Conservation (phyloP, 345 rosid genomes). For the Abelmoschus esculentus region DNA sequence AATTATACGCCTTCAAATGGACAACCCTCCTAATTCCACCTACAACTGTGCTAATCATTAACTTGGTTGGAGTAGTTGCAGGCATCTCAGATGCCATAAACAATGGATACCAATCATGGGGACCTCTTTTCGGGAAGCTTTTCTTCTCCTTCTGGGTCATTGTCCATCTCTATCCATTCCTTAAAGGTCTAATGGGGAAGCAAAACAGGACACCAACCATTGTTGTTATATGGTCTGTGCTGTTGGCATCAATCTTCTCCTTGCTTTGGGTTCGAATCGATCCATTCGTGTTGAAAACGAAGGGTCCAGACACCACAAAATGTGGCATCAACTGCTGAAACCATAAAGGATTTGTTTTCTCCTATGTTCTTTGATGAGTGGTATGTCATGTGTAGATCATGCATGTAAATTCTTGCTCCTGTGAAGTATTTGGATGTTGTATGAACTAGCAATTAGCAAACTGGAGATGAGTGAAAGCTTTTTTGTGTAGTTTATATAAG, state of each 20-base stretch:
- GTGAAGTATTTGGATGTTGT: slow-evolving; percentile 4
- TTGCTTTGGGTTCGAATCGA: slow-evolving; percentile 92
- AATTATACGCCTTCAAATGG: slow-evolving; percentile 91
- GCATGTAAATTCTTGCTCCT: slow-evolving; percentile 21
- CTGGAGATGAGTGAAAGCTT: slow-evolving; percentile 16
- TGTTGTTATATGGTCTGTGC: slow-evolving; percentile 92
- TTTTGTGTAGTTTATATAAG: slow-evolving; percentile 22
- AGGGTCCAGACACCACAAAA: slow-evolving; percentile 74
- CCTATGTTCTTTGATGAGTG: slow-evolving; percentile 15
- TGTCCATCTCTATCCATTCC: slow-evolving; percentile 94
- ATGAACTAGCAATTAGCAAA: slow-evolving; percentile 21
- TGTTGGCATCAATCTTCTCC: slow-evolving; percentile 91
- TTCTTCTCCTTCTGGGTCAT: slow-evolving; percentile 96
- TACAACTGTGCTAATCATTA: slow-evolving; percentile 78
- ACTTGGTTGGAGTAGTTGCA: slow-evolving; percentile 90
- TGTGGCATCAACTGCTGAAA: slow-evolving; percentile 90
- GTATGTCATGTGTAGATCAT: slow-evolving; percentile 13
- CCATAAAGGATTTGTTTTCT: background rate
- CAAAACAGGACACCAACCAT: slow-evolving; percentile 97
- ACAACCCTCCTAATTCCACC: slow-evolving; percentile 89
- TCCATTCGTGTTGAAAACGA: slow-evolving; percentile 85
- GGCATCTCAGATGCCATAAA: slow-evolving; percentile 91
- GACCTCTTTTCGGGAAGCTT: slow-evolving; percentile 93
- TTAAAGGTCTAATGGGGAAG: slow-evolving; percentile 93
- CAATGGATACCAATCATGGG: slow-evolving; percentile 90